These are phyloP conservation scores for Stenocarpella maydis DNA, from an alignment of 2,329 filamentous ascomycete species.

Conservation along the genomic window DNA sequence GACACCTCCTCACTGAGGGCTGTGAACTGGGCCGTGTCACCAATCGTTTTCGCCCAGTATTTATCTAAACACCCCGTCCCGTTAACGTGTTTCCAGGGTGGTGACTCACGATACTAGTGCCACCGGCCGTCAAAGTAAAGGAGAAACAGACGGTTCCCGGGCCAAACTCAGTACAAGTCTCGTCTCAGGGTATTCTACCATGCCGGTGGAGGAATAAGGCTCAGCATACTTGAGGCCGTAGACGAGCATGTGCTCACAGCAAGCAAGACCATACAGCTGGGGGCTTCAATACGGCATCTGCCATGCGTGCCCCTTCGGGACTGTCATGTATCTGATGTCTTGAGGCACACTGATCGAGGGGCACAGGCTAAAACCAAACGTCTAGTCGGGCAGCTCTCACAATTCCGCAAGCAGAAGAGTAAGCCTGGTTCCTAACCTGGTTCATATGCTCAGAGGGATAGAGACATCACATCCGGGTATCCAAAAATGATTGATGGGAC, in stretches of 20 bases:
- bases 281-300: not conserved
- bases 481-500: not conserved
- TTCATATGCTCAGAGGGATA: not conserved
- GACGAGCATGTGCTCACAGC: not conserved
- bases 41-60: not conserved
- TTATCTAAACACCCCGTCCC: not conserved
- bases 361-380: not conserved
- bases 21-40: not conserved
- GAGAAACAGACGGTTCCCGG: not conserved
- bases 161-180: not conserved
- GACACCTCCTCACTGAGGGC: not conserved
- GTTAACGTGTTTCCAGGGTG: not conserved
- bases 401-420: not conserved
- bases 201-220: not conserved
- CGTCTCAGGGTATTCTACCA: not conserved
- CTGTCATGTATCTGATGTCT: not conserved
- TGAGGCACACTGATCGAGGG: too few species aligned
- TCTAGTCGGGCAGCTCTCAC: not conserved
- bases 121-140: not conserved
- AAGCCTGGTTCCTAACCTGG: not conserved
- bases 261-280: not conserved
- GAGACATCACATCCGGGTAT: not conserved
- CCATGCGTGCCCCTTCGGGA: not conserved
- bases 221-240: not conserved
- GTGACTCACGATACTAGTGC: not conserved